Evolutionary conservation across 768 basidiomycete species (phyloP).

Genomic region (Lyophyllum semitale): DNA sequence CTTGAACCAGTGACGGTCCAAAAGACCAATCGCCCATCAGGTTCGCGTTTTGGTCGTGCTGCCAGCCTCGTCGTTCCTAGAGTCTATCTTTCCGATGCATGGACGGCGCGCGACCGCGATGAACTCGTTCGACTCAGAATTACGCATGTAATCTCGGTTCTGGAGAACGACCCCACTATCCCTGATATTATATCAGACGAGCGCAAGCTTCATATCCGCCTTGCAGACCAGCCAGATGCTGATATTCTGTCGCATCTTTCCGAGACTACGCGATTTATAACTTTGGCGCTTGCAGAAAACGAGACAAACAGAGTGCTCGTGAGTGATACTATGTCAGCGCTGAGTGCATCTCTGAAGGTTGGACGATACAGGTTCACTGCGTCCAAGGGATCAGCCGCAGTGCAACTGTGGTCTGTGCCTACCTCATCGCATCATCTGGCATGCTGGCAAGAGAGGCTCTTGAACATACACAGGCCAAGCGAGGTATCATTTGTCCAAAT

Average conservation of each 20-base stretch:
- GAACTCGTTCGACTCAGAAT: slow-evolving; percentile 59
- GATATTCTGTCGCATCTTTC: slow-evolving; percentile 37
- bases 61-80: slow-evolving; percentile 44
- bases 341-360: neutral
- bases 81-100: slow-evolving; percentile 66
- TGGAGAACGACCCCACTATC: slow-evolving; percentile 52
- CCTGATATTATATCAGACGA: slow-evolving; percentile 45
- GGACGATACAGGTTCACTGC: slow-evolving; percentile 67
- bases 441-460: slow-evolving; percentile 59
- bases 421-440: slow-evolving; percentile 54
- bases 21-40: slow-evolving; percentile 9
- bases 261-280: slow-evolving; percentile 37
- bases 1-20: slow-evolving; percentile 15
- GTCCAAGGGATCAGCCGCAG: slow-evolving; percentile 75
- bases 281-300: slow-evolving; percentile 31
- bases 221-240: slow-evolving; percentile 29
- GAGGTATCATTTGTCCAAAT: slow-evolving; percentile 67
- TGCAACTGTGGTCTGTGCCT: slow-evolving; percentile 75
- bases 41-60: slow-evolving; percentile 11
- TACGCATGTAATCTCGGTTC: slow-evolving; percentile 71
- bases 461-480: slow-evolving; percentile 53
- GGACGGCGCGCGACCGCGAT: slow-evolving; percentile 51
- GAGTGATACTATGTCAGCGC: slow-evolving; percentile 9
- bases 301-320: slow-evolving; percentile 41
- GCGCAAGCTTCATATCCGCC: slow-evolving; percentile 49